Evolutionary conservation across 2,329 filamentous ascomycete species (phyloP).

Genomic region (Aspergillus persii): DNA sequence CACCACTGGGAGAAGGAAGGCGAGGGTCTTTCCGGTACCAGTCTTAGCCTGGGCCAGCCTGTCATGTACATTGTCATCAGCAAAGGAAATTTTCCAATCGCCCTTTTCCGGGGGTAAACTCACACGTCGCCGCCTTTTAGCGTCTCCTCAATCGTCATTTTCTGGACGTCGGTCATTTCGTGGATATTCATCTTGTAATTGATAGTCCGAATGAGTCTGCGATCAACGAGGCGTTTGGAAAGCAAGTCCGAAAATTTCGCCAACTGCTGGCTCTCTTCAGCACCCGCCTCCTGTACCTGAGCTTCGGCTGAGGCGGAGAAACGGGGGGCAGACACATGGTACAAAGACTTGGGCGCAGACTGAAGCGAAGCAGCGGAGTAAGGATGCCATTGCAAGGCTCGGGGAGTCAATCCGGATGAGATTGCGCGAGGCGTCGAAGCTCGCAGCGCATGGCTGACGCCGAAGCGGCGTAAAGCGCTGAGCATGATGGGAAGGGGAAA

Average conservation of each 20-base stretch:
- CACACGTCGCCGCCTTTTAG: slow-evolving; percentile 81
- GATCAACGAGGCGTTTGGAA: slow-evolving; percentile 53
- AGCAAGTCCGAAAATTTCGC: slow-evolving; percentile 41
- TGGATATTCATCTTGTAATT: slow-evolving; percentile 71
- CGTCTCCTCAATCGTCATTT: slow-evolving; percentile 75
- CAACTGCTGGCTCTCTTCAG: slow-evolving; percentile 19
- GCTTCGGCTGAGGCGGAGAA: slow-evolving; percentile 11
- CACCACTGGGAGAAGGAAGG: slow-evolving; percentile 82
- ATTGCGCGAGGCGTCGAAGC: slow-evolving; percentile 30
- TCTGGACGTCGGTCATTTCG: slow-evolving; percentile 90
- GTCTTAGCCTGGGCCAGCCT: slow-evolving; percentile 93
- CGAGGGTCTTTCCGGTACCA: slow-evolving; percentile 93
- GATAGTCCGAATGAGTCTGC: slow-evolving; percentile 65
- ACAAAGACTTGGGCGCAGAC: slow-evolving; percentile 19
- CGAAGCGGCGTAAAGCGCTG: slow-evolving; percentile 39
- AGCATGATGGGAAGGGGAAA: slow-evolving; percentile 31
- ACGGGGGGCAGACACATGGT: slow-evolving; percentile 24
- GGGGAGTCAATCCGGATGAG: slow-evolving; percentile 26
- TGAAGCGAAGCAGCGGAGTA: slow-evolving; percentile 11
- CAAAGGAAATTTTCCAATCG: not conserved
- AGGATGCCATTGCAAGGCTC: slow-evolving; percentile 28
- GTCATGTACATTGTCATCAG: slow-evolving; percentile 8
- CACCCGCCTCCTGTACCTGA: slow-evolving; percentile 19
- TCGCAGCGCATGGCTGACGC: slow-evolving; percentile 37
- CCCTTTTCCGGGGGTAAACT: slow-evolving; percentile 33